Percentiles rank a stretch among this genome's conserved stretches.
phyloP scores from a whole-genome alignment of 2,329 filamentous ascomycete species.

The Penicillium sp. region DNA sequence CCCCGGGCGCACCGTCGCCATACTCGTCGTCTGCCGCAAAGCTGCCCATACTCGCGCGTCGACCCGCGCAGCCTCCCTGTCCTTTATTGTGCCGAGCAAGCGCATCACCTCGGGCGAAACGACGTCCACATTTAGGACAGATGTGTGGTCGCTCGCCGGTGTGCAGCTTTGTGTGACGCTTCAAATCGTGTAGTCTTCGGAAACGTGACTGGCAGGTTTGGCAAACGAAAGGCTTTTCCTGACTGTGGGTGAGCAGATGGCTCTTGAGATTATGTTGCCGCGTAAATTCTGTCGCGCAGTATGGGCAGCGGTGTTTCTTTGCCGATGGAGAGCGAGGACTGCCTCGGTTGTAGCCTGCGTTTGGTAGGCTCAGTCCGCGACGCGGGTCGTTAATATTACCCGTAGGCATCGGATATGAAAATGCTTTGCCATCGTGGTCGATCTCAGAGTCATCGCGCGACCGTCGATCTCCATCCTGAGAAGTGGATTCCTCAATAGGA shows the following conservation, averaged over 20 bases:
- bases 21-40: constrained; percentile 78
- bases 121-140: constrained; percentile 89
- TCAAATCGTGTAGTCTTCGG: constrained; percentile 87
- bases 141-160: constrained; percentile 94
- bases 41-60: constrained; percentile 79
- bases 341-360: constrained; percentile 55
- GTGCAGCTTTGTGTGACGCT: constrained; percentile 93
- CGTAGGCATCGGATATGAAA: constrained; percentile 64
- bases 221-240: constrained; percentile 96
- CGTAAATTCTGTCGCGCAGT: constrained; percentile 95
- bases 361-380: constrained; percentile 60
- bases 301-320: constrained; percentile 95
- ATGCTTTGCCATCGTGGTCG: constrained; percentile 52
- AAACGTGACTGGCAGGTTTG: constrained; percentile 92
- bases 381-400: constrained; percentile 51
- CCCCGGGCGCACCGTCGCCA: constrained; percentile 42
- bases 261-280: constrained; percentile 97
- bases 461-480: constrained; percentile 45
- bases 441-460: constrained; percentile 40
- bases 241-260: constrained; percentile 93
- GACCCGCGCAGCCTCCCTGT: constrained; percentile 88
- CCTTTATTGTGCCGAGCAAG: constrained; percentile 94
- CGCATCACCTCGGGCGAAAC: constrained; percentile 93
- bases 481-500: constrained; percentile 47
- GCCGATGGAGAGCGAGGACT: constrained; percentile 68